Percentiles rank a stretch among this genome's conserved stretches.
Evolutionary conservation across 805 yeast genomes (phyloP).

Genomic region (Lachancea kluyveri): DNA sequence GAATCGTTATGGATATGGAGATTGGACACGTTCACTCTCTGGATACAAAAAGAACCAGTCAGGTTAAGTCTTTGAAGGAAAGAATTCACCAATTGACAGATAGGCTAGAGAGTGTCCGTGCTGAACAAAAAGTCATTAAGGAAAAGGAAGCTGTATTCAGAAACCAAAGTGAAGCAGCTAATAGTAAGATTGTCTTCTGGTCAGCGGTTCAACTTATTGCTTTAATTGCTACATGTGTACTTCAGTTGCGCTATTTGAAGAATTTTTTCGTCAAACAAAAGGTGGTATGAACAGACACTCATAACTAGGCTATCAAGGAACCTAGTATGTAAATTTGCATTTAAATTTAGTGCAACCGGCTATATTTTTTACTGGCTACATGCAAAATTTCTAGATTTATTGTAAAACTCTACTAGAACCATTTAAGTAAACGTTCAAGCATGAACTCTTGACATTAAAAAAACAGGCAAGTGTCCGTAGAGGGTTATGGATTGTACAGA

Average conservation of each 20-base stretch:
- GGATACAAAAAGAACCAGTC: slow-evolving; percentile 55
- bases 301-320: too few species aligned
- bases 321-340: too few species aligned
- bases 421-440: too few species aligned
- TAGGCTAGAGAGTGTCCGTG: slow-evolving; percentile 50
- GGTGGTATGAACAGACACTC: too few species aligned
- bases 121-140: slow-evolving; percentile 59
- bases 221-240: slow-evolving; percentile 59
- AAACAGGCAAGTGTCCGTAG: too few species aligned
- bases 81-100: slow-evolving; percentile 51
- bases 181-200: slow-evolving; percentile 68
- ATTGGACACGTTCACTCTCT: slow-evolving; percentile 59
- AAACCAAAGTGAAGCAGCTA: slow-evolving; percentile 70
- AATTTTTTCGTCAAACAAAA: slow-evolving; percentile 80
- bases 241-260: slow-evolving; percentile 75
- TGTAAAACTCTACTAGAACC: too few species aligned
- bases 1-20: slow-evolving; percentile 69
- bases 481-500: too few species aligned
- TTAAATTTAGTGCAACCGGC: too few species aligned
- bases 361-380: too few species aligned
- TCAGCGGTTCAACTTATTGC: slow-evolving; percentile 65
- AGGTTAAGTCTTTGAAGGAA: slow-evolving; percentile 45
- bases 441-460: too few species aligned
- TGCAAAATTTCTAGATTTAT: too few species aligned
- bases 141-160: slow-evolving; percentile 72